Evolutionary conservation across 352 stramenopile genomes (phyloP).

Genomic region (Pythium oligandrum): DNA sequence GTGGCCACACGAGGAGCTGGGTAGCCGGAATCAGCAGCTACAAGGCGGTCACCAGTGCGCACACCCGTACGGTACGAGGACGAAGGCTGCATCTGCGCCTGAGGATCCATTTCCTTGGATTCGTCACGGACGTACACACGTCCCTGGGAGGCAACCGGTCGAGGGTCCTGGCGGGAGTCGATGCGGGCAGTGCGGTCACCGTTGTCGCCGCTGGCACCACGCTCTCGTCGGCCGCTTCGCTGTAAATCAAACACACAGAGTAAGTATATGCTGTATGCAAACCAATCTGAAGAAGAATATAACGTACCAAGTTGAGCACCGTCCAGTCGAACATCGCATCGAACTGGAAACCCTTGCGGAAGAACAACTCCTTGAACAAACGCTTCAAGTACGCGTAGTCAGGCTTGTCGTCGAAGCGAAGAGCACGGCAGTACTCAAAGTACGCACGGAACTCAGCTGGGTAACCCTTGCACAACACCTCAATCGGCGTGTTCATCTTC

Average conservation of each 20-base stretch:
- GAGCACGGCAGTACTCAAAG: slow-evolving; percentile 91
- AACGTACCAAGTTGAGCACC: slow-evolving; percentile 82
- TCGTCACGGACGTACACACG: slow-evolving; percentile 68
- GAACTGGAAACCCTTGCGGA: slow-evolving; percentile 98
- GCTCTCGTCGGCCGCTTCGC: slow-evolving; percentile 59
- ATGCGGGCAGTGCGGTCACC: slow-evolving; percentile 59
- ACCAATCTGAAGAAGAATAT: background rate
- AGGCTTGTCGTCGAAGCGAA: slow-evolving; percentile 87
- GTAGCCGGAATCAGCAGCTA: slow-evolving; percentile 40
- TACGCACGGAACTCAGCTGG: slow-evolving; percentile 96
- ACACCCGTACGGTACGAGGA: slow-evolving; percentile 52
- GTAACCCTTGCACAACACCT: slow-evolving; percentile 92
- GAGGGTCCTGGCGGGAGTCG: slow-evolving; percentile 49
- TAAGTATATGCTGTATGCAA: background rate
- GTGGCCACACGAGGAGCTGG: slow-evolving; percentile 59
- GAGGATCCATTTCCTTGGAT: slow-evolving; percentile 38
- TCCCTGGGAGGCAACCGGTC: slow-evolving; percentile 48
- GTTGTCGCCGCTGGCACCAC: slow-evolving; percentile 50
- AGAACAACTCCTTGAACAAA: slow-evolving; percentile 99
- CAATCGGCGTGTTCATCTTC: slow-evolving; percentile 95
- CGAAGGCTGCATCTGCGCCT: slow-evolving; percentile 32
- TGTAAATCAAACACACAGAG: slow-evolving; percentile 13
- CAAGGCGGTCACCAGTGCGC: slow-evolving; percentile 45
- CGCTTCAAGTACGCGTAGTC: slow-evolving; percentile 91
- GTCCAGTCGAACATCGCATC: slow-evolving; percentile 99